Evolutionary conservation across 2,329 filamentous ascomycete genomes (phyloP), one percentile per base, ranked within the genome.

Genomic region (Bipolaris zeicola): DNA sequence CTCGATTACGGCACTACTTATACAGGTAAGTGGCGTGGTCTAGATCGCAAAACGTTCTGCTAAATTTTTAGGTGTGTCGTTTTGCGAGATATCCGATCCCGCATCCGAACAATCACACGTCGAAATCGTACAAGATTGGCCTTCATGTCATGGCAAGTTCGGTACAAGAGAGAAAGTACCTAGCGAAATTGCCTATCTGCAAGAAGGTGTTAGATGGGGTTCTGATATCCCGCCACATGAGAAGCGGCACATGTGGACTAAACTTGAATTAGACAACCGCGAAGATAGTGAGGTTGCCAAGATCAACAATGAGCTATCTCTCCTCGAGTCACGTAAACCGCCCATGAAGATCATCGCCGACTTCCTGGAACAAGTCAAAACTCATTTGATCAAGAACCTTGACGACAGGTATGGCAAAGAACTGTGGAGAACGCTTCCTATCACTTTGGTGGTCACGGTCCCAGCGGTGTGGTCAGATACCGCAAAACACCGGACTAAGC

Each of bases 161-260:
- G 68, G 58, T 1, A 72, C 69, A 0, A 71, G 65, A 28, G 67
- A 74, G 47, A 73, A 75, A 22, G 67, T 69, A 0, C 70, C 69
- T 0, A 66, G 62, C 5, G 69, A 72, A 26, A 52, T 74, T 1
- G 53, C 67, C 0, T 70, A 69, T 42, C 41, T 31, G 6, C 18
- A 44, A 1, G 44, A 58, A 14, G 44, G 51, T 1, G 11, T 33
- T 0, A 8, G 11, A 18, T 62, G 58, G 55, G 58, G 60, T 1
- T 52, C 52, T 3, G 5, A 50, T 0, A 66, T 69, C 11, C 50
- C 64, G 0, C 39, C 61, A 0, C 38, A 74, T 45, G 51, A 66
- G 0, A 42, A 62, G 28, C 61, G 74, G 0, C 62, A 74, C 36
- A 66, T 72, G 51, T 76, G 71, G 68, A 76, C 70, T 0, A 75